phyloP scores from a whole-genome alignment of 441 rosid genomes.

The Populus hybrid region DNA sequence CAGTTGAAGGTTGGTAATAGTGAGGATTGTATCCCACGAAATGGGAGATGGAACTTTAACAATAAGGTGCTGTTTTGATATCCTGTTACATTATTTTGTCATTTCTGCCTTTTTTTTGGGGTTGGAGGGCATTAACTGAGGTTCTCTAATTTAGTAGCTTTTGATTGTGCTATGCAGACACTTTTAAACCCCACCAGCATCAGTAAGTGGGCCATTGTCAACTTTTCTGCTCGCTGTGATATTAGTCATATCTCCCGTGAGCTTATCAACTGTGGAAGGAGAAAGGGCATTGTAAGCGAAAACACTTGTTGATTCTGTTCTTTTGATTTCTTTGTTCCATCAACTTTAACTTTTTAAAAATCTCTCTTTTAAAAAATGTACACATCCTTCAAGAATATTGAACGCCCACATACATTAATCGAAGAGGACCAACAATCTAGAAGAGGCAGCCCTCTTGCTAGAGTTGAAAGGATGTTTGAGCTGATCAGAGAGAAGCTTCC shows the following conservation, averaged over 20 bases:
- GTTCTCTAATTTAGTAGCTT: neutral
- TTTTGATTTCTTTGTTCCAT: neutral
- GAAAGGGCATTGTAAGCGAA: slow-evolving; percentile 77
- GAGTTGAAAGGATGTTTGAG: slow-evolving; percentile 83
- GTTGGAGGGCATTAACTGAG: neutral
- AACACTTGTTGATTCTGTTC: neutral
- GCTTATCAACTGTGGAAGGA: slow-evolving; percentile 68
- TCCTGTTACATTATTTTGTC: neutral
- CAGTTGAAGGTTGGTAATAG: slow-evolving; percentile 85
- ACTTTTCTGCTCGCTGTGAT: slow-evolving; percentile 91
- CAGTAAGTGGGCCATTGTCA: slow-evolving; percentile 74
- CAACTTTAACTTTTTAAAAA: neutral
- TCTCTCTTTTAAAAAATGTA: neutral
- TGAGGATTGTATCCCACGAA: slow-evolving; percentile 58
- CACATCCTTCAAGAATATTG: slow-evolving; percentile 50
- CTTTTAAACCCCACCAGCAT: slow-evolving; percentile 46
- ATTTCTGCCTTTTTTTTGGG: neutral
- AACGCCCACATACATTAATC: slow-evolving; percentile 66
- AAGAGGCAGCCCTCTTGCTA: slow-evolving; percentile 48
- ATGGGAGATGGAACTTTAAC: slow-evolving; percentile 96
- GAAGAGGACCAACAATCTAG: slow-evolving; percentile 69
- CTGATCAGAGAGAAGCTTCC: slow-evolving; percentile 54
- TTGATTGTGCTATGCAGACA: slow-evolving; percentile 36
- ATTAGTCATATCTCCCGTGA: slow-evolving; percentile 68
- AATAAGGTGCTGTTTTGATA: slow-evolving; percentile 52